Evolutionary conservation across 2,329 filamentous ascomycete species (phyloP).

Genomic region (Diaporthe capsici): DNA sequence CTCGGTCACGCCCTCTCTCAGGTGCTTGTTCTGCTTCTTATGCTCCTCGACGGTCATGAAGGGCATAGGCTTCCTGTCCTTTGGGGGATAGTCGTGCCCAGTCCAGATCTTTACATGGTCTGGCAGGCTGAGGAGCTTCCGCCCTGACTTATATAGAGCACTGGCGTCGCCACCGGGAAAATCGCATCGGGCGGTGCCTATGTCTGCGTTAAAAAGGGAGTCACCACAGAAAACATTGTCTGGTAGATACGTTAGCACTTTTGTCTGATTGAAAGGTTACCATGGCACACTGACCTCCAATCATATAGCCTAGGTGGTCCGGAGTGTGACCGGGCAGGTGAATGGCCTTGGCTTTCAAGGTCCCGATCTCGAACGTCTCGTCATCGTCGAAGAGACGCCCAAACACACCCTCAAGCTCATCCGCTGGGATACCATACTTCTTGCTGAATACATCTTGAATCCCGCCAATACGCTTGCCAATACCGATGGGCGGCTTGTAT

Average conservation of each 20-base stretch:
- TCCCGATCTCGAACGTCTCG: conserved; percentile 66
- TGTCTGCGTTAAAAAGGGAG: conserved; percentile 65
- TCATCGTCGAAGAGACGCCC: conserved; percentile 68
- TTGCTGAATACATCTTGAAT: conserved; percentile 66
- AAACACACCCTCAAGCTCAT: conserved; percentile 64
- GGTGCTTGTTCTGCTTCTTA: conserved; percentile 61
- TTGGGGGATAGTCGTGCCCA: conserved; percentile 68
- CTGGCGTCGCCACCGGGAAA: conserved; percentile 66
- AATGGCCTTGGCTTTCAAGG: conserved; percentile 59
- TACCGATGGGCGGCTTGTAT: conserved; percentile 61
- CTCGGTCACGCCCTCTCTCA: conserved; percentile 57
- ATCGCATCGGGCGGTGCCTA: conserved; percentile 67
- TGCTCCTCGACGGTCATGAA: conserved; percentile 63
- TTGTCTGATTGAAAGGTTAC: background rate
- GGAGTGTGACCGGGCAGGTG: conserved; percentile 74
- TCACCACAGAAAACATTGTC: conserved; percentile 67
- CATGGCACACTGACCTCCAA: conserved; percentile 57
- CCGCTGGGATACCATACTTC: conserved; percentile 60
- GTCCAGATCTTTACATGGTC: conserved; percentile 64
- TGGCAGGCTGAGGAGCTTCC: conserved; percentile 58
- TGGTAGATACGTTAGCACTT: conserved; percentile 39
- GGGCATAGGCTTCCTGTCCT: conserved; percentile 53
- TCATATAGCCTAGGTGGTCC: conserved; percentile 71
- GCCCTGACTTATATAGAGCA: conserved; percentile 59
- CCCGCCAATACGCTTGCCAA: conserved; percentile 65